These are phyloP conservation scores for Fusarium continuum DNA, from an alignment of 2,329 filamentous ascomycete species.

Conservation along the genomic window DNA sequence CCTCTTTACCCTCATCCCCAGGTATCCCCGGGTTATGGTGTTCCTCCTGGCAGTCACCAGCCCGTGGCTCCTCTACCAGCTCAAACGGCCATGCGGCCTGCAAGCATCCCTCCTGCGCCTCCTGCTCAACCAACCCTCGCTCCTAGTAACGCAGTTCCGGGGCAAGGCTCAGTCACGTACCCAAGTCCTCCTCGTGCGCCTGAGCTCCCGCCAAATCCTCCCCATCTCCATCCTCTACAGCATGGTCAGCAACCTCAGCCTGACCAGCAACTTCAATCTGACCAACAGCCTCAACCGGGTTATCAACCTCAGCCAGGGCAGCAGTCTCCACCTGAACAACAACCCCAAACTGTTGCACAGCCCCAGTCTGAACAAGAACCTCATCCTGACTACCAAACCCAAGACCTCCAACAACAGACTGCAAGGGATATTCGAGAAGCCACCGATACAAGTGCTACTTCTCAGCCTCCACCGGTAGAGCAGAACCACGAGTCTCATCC, in stretches of 20 bases:
- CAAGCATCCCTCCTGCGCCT: background rate
- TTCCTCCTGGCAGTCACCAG: slow-evolving; percentile 1
- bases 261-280: background rate
- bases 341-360: background rate
- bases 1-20: slow-evolving; percentile 13
- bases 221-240: slow-evolving; percentile 37
- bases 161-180: slow-evolving; percentile 21
- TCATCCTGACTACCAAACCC: slow-evolving; percentile 1
- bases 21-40: background rate
- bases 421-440: slow-evolving; percentile 19
- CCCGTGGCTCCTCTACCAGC: background rate
- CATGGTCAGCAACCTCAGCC: slow-evolving; percentile 24
- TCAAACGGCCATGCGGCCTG: background rate
- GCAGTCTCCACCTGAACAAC: background rate
- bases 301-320: background rate
- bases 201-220: slow-evolving; percentile 26
- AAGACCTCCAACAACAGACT: slow-evolving; percentile 10
- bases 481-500: slow-evolving; percentile 10
- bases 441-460: background rate
- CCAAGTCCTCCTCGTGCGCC: slow-evolving; percentile 32
- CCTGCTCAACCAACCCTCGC: background rate
- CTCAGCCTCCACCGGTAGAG: slow-evolving; percentile 9
- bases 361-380: background rate
- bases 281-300: slow-evolving; percentile 11
- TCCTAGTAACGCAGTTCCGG: background rate